A percentile compares a stretch with the other conserved stretches of the same genome.
These are phyloP conservation scores for Graphiopsis chlorocephala DNA, from an alignment of 2,329 filamentous ascomycete genomes.

Conservation along the genomic window DNA sequence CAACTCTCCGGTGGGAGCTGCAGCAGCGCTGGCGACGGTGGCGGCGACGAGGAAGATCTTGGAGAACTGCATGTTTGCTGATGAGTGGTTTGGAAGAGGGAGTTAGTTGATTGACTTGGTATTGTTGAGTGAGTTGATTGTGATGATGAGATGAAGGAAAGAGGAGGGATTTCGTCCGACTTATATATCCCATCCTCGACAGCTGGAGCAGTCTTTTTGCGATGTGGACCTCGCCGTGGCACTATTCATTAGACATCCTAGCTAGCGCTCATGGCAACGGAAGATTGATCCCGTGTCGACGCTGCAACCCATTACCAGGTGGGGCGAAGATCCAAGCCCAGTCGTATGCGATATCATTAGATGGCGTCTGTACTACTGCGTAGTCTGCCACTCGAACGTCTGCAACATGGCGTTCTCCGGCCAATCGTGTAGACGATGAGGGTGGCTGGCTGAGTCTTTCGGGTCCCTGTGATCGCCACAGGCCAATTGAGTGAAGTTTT, in stretches of 20 bases:
- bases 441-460: background rate
- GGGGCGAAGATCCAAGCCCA: too few species aligned
- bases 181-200: background rate
- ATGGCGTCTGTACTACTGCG: constrained; percentile 1
- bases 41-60: background rate
- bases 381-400: background rate
- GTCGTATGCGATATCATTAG: background rate
- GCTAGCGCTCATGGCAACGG: background rate
- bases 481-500: background rate
- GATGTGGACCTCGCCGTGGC: background rate
- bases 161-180: background rate
- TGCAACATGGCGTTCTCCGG: background rate
- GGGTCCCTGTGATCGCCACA: background rate
- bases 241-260: background rate
- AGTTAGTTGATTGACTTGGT: background rate
- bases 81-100: background rate
- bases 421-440: background rate
- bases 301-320: background rate
- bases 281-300: background rate
- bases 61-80: constrained; percentile 2
- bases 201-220: background rate
- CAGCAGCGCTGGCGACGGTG: background rate
- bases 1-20: background rate
- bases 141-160: constrained; percentile 3
- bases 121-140: background rate